Base-by-base conservation (phyloP, 2,329 filamentous ascomycete genomes). In the Graphium sp. region DNA sequence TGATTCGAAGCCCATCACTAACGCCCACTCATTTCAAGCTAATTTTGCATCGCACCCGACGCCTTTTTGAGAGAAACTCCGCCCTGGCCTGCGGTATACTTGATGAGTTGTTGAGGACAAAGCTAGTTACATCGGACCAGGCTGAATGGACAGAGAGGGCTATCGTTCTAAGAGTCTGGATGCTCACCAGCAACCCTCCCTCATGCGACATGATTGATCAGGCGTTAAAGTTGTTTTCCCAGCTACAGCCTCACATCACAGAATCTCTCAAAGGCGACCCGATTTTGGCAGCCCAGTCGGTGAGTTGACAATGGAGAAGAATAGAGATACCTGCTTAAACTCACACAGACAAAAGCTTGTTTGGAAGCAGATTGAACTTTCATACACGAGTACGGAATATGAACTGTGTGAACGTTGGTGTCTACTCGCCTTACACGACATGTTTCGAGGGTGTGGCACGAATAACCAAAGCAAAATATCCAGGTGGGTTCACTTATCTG, bases 321-420 rank as follows among this genome's bases (percentile, higher is more conserved):
- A n/a, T n/a, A n/a, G n/a, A n/a, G n/a, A n/a, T n/a, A n/a, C n/a
- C n/a, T n/a, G n/a, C n/a, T n/a, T n/a, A n/a, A n/a, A n/a, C n/a
- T n/a, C n/a, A n/a, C n/a, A n/a, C n/a, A n/a, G n/a, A n/a, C n/a
- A n/a, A n/a, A n/a, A 87, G 78, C 48, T 93, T 4, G 52, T 93
- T 4, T 94, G 84, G 83, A 89, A 83, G 49, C 66, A 62, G 16
- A 58, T 80, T n/a, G 77, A 84, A 29, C 49, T 57, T 1, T 56
- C 58, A 10, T 70, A 67, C 35, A 51, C 50, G 2, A 58, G 65
- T 18, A 54, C 60, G 2, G 51, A 69, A 11, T 66, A 64, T 31
- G 53, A 59, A 3, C 37, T 56, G 10, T 66, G 76, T 2, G 65
- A 76, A 35, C 50, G 56, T 28, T 94, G 82, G 83, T 91, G 81